Base-by-base conservation (phyloP, 1,284 basidiomycete species). In the Boletellus deceptivus region DNA sequence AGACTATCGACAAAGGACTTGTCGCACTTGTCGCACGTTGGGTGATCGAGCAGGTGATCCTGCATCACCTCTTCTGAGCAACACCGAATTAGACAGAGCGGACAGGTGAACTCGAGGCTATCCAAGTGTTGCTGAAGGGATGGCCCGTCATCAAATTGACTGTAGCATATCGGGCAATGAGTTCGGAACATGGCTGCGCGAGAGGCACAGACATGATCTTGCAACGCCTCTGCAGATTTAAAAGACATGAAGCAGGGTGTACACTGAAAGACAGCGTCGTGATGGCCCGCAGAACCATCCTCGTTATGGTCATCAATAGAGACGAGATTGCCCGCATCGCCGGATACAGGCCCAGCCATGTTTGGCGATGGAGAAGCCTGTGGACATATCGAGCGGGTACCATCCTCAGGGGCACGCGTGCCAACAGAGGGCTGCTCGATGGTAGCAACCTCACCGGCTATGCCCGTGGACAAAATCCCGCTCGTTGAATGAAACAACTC, bases 31-130 rank as follows among this genome's bases (percentile, higher is more conserved):
- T 38, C 25, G 43, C 64, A 65, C 2, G 55, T 53, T 6, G 64
- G 62, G 49, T 65, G 67, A 14, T 43, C 25, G 27, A 67, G 48
- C 1, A 67, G 11, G 50, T 65, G 64, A 35, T 68, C 65, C 22
- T 65, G 51, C 22, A 69, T 16, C 48, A 63, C 56, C 45, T 63
- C 57, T 11, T 60, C 46, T 29, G 65, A 67, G 37, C 64, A 65
- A 42, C 53, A 65, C 29, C 48, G 48, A 54, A 45, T 36, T 36
- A 4, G 36, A 36, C 67, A 65, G 17, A 61, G 43, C 24, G 54
- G 52, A 48, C 64, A 65, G 5, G 49, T 49, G 29, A 61, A 50
- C 22, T 44, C 18, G 2, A 49, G 52, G 14, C 44, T 49, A 29
- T 61, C 42, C 31, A 61, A 6, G 24, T 69, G 64, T 20, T 54